Evolutionary conservation across 1,284 basidiomycete genomes (phyloP), one percentile per base, ranked within the genome.

Genomic region (Microbotryum lychnidis-dioicae): DNA sequence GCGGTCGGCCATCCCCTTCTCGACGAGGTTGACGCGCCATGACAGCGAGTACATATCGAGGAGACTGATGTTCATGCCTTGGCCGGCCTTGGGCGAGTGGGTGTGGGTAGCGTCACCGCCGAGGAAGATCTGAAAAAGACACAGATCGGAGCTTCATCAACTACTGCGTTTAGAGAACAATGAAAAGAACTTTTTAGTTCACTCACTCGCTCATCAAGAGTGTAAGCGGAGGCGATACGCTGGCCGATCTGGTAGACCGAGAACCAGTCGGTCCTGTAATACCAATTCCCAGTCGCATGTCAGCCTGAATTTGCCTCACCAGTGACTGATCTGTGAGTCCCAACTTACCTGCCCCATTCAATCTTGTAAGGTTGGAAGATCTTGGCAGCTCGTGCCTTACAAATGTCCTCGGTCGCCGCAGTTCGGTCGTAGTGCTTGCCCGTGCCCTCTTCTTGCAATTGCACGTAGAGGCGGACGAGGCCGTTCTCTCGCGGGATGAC

Each of bases 81-180:
- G 67, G 54, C 75, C 63, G 70, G 69, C 75, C 69, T 77, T 77
- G 33, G 76, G 76, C 27, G 73, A 74, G 67, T 77, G 76, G 8
- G 76, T 77, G 69, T 77, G 76, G 57, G 75, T 76, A 7, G 76
- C 76, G 62, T 77, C 76, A 44, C 76, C 76, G 23, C 73, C 75
- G 29, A 77, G 68, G 62, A 77, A 71, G 63, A 77, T 73, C 37
- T 42, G 37, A 42, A 18, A 16, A 16, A 42, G 1, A 27, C 27
- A 37, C 1, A 37, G 37, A 37, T 37, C 37, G 14, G 27, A 31
- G 31, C 8, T 9, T 31, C 9, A 42, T 42, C 37, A 42, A 4
- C 16, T 9, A 42, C 37, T 2, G 37, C 5, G 37, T 4, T 4
- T 42, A 42, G 12, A 42, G 3, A 10, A 42, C 14, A 42, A 6